phyloP scores from a whole-genome alignment of 106 monocot species.

The Apostasia shenzhenica region DNA sequence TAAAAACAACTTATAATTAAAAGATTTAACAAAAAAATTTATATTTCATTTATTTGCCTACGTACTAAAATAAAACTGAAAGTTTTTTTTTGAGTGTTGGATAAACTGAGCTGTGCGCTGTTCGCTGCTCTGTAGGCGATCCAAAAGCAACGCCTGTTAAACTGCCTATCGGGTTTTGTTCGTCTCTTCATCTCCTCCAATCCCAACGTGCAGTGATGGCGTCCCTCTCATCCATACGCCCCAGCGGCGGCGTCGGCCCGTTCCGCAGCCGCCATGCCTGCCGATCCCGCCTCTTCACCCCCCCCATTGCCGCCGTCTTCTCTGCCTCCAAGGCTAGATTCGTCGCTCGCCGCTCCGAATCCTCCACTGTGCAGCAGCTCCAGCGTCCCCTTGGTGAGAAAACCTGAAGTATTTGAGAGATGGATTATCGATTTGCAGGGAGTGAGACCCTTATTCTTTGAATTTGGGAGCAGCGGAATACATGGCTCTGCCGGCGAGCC shows the following conservation, averaged over 20 bases:
- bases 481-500: conserved; percentile 91
- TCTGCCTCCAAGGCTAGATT: conserved; percentile 71
- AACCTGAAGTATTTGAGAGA: not conserved
- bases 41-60: no score
- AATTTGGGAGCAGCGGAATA: conserved; percentile 56
- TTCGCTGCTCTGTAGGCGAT: no score
- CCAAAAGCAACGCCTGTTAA: no score
- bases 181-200: not conserved
- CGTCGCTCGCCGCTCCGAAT: conserved; percentile 68
- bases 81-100: no score
- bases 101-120: no score
- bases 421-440: not conserved
- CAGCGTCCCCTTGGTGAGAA: conserved; percentile 64
- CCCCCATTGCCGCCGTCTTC: conserved; percentile 23
- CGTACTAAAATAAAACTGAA: no score
- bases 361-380: conserved; percentile 62
- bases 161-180: no score
- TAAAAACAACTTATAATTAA: no score
- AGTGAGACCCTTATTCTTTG: not conserved
- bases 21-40: no score
- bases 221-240: conserved; percentile 7
- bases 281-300: not conserved
- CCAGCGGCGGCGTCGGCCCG: not conserved
- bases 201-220: conserved; percentile 8
- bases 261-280: not conserved